phyloP scores from a whole-genome alignment of 495 filamentous ascomycete genomes.

The Xylaria telfairii region DNA sequence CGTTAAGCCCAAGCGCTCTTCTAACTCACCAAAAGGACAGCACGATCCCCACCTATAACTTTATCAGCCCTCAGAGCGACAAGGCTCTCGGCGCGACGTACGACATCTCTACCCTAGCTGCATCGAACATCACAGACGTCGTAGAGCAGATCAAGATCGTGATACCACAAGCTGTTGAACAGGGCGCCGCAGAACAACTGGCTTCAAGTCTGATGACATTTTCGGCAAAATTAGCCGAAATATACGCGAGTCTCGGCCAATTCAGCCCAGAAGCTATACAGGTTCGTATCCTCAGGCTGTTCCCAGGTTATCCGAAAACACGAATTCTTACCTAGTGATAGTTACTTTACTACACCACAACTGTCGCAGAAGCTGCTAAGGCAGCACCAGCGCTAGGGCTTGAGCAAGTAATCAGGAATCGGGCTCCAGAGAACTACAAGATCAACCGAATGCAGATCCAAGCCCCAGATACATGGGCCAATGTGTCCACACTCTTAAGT shows the following conservation, averaged over 20 bases:
- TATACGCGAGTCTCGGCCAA: neutral
- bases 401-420: neutral
- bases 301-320: neutral
- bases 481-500: neutral
- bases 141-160: neutral
- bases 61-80: neutral
- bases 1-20: neutral
- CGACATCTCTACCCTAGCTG: neutral
- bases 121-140: neutral
- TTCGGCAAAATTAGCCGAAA: neutral
- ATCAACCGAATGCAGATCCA: slow-evolving; percentile 6
- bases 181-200: neutral
- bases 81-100: neutral
- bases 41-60: neutral
- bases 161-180: neutral
- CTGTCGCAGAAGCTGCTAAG: slow-evolving; percentile 1
- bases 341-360: slow-evolving; percentile 3
- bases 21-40: neutral
- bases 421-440: neutral
- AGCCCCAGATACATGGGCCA: neutral
- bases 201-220: neutral
- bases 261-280: neutral
- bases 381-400: neutral
- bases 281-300: neutral
- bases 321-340: neutral